Evolutionary conservation across 108 stramenopile species (phyloP).

Genomic region (Mayamaea pseudoterrestris): DNA sequence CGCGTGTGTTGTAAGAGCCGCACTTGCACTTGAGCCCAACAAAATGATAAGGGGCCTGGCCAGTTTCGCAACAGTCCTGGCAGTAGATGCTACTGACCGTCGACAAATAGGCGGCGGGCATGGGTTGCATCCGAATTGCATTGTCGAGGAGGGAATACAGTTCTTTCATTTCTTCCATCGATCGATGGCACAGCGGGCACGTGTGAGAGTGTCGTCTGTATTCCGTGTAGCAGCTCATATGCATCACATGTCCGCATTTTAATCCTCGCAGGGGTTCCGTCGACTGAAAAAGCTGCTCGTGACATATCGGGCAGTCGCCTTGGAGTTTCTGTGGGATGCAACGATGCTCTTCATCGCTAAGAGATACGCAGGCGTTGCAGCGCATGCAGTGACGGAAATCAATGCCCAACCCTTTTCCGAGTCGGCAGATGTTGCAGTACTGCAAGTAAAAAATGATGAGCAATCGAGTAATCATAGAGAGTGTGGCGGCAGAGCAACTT

Average conservation of each 20-base stretch:
- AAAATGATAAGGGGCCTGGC: constrained; percentile 71
- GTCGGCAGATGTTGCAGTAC: constrained; percentile 88
- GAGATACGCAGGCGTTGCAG: constrained; percentile 92
- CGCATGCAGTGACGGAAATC: constrained; percentile 97
- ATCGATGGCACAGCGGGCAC: constrained; percentile 77
- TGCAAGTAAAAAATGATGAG: constrained; percentile 81
- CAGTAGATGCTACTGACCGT: constrained; percentile 75
- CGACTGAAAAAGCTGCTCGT: constrained; percentile 77
- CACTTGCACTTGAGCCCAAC: constrained; percentile 78
- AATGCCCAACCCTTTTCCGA: constrained; percentile 84
- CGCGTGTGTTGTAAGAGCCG: constrained; percentile 79
- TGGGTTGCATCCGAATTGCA: constrained; percentile 76
- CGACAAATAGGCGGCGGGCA: constrained; percentile 60
- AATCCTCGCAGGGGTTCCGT: constrained; percentile 80
- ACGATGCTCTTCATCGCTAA: constrained; percentile 61
- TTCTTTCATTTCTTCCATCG: constrained; percentile 73
- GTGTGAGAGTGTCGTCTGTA: constrained; percentile 57
- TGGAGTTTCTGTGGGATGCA: constrained; percentile 90
- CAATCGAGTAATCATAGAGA: background rate
- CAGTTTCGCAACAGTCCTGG: constrained; percentile 74
- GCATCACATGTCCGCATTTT: constrained; percentile 93
- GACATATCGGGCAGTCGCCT: constrained; percentile 90
- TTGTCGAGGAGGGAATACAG: constrained; percentile 39
- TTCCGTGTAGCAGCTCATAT: constrained; percentile 76
- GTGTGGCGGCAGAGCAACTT: constrained; percentile 7